Evolutionary conservation across 805 yeast genomes (phyloP).

Genomic region (Candida multigemmis): DNA sequence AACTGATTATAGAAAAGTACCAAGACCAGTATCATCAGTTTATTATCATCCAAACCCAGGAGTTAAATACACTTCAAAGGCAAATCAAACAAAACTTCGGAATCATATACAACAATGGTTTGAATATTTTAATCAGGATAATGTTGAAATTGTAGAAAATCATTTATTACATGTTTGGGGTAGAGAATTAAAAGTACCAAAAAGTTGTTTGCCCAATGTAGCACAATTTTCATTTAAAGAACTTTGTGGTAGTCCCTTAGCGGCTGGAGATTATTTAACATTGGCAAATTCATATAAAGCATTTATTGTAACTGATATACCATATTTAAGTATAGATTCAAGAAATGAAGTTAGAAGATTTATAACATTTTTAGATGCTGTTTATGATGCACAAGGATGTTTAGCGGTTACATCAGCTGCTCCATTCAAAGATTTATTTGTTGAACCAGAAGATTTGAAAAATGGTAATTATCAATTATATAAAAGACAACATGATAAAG

Average conservation of each 20-base stretch:
- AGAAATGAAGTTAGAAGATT: constrained; percentile 85
- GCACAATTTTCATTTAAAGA: constrained; percentile 86
- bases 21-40: constrained; percentile 72
- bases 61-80: constrained; percentile 40
- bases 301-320: constrained; percentile 88
- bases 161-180: constrained; percentile 71
- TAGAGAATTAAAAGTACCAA: constrained; percentile 66
- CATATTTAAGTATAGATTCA: constrained; percentile 66
- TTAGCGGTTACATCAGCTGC: constrained; percentile 86
- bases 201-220: constrained; percentile 65
- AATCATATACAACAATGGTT: constrained; percentile 75
- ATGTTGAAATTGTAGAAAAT: constrained; percentile 10
- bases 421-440: constrained; percentile 76
- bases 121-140: constrained; percentile 54
- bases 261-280: constrained; percentile 91
- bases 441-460: constrained; percentile 61
- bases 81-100: constrained; percentile 41
- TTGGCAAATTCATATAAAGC: constrained; percentile 69
- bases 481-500: constrained; percentile 26
- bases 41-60: constrained; percentile 69
- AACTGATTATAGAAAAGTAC: constrained; percentile 86
- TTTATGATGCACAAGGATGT: constrained; percentile 83
- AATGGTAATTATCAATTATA: constrained; percentile 38
- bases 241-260: constrained; percentile 77
- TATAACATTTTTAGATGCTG: constrained; percentile 92